Conservation (phyloP, 495 filamentous ascomycete species). For the Xylaria scruposa region DNA sequence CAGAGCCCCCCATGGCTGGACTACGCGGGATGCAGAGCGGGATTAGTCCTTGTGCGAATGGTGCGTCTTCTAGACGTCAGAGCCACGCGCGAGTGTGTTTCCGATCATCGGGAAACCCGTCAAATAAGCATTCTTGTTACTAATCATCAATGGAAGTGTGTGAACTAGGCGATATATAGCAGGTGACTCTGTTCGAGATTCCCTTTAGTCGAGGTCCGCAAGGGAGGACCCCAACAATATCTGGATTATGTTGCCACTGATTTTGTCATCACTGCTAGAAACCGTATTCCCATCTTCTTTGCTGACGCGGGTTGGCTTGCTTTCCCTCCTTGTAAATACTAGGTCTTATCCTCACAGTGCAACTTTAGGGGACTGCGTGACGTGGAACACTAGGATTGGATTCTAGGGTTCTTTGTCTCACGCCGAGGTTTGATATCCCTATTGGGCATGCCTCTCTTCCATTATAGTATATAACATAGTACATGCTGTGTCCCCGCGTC, state of each 20-base stretch:
- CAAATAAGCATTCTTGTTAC: not conserved
- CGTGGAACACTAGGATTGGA: conserved; percentile 2
- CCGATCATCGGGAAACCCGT: not conserved
- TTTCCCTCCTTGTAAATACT: not conserved
- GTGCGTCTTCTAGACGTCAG: conserved; percentile 7
- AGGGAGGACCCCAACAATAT: not conserved
- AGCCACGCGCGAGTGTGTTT: conserved; percentile 3
- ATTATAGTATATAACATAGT: not conserved
- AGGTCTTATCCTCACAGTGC: not conserved
- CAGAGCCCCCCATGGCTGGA: not conserved
- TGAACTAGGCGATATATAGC: conserved; percentile 11
- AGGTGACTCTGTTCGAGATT: conserved; percentile 5
- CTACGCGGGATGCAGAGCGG: conserved; percentile 6
- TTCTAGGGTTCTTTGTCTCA: not conserved
- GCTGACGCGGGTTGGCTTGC: not conserved
- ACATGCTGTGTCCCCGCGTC: not conserved
- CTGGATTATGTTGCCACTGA: not conserved
- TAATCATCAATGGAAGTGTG: not conserved
- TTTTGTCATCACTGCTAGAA: conserved; percentile 2
- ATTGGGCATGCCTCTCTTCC: not conserved
- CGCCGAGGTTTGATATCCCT: not conserved
- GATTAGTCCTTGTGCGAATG: not conserved
- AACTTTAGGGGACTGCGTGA: not conserved
- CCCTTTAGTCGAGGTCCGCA: not conserved
- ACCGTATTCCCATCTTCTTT: not conserved